Evolutionary conservation across 495 filamentous ascomycete species (phyloP).

Genomic region (Podospora pseudopauciseta): DNA sequence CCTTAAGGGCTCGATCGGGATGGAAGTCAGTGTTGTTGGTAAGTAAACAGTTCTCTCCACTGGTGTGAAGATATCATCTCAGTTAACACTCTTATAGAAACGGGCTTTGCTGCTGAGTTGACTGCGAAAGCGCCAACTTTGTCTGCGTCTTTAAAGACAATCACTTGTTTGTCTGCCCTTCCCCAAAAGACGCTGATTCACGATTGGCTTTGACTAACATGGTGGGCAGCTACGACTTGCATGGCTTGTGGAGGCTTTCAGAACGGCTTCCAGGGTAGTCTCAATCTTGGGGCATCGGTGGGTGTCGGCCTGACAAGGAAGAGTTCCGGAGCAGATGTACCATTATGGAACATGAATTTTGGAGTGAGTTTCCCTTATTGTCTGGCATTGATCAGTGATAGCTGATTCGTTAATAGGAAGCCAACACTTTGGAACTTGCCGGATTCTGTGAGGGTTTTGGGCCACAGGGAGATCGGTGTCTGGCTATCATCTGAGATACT

Average conservation of each 20-base stretch:
- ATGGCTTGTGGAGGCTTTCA: constrained; percentile 16
- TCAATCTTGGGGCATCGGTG: constrained; percentile 15
- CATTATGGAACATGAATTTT: constrained; percentile 14
- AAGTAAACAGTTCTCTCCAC: background rate
- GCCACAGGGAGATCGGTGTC: constrained; percentile 7
- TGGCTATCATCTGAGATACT: background rate
- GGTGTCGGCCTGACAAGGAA: constrained; percentile 20
- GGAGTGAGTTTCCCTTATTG: constrained; percentile 7
- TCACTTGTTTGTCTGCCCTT: constrained; percentile 11
- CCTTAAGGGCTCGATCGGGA: constrained; percentile 16
- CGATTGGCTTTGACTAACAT: background rate
- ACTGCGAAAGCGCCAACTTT: constrained; percentile 11
- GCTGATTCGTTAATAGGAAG: background rate
- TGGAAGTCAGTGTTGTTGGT: constrained; percentile 24
- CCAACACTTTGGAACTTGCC: constrained; percentile 8
- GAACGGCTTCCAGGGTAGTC: constrained; percentile 15
- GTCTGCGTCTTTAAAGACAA: constrained; percentile 13
- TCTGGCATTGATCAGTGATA: background rate
- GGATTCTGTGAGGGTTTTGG: constrained; percentile 19
- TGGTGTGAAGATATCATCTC: background rate
- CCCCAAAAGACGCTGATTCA: background rate
- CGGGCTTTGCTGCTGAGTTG: constrained; percentile 15
- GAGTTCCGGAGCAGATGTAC: constrained; percentile 7
- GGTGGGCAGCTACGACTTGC: constrained; percentile 12
- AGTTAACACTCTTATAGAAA: constrained; percentile 6